A percentile compares a stretch with the other conserved stretches of the same genome.
phyloP scores from a whole-genome alignment of 2,329 filamentous ascomycete genomes.

The Chaetothyriales sp. region DNA sequence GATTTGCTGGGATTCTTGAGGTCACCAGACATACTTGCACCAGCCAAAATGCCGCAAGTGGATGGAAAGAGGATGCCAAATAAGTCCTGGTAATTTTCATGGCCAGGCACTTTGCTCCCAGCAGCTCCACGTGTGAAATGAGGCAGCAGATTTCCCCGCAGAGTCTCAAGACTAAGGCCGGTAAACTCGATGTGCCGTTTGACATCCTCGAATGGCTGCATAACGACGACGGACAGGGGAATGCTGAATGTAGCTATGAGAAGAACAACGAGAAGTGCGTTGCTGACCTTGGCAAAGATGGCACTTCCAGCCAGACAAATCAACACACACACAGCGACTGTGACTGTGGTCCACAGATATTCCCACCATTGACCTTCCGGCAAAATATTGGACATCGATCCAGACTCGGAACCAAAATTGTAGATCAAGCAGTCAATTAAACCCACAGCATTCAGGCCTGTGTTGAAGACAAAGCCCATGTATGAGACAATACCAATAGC shows the following conservation, averaged over 20 bases:
- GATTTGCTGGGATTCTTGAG: constrained; percentile 68
- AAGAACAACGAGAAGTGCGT: constrained; percentile 58
- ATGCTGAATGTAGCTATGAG: constrained; percentile 66
- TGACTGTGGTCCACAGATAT: constrained; percentile 61
- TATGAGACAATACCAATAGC: constrained; percentile 83
- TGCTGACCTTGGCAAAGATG: constrained; percentile 68
- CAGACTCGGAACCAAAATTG: constrained; percentile 50
- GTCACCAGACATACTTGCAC: constrained; percentile 84
- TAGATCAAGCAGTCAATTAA: constrained; percentile 69
- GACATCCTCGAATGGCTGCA: constrained; percentile 52
- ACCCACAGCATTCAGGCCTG: constrained; percentile 75
- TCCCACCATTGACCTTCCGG: constrained; percentile 61
- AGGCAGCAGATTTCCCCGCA: constrained; percentile 62
- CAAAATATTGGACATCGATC: constrained; percentile 46
- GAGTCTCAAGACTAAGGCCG: constrained; percentile 56
- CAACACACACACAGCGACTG: constrained; percentile 56
- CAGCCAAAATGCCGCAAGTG: constrained; percentile 49
- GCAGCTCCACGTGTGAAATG: constrained; percentile 47
- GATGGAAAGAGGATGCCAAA: constrained; percentile 78
- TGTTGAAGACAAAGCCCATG: constrained; percentile 77
- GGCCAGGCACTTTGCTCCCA: constrained; percentile 47
- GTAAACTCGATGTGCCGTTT: constrained; percentile 60
- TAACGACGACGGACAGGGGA: constrained; percentile 59
- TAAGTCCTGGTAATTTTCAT: constrained; percentile 62
- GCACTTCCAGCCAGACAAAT: constrained; percentile 69